These are phyloP conservation scores for Entelexis paramagnoliae DNA, from an alignment of 1,139 yeast species.

Conservation along the genomic window DNA sequence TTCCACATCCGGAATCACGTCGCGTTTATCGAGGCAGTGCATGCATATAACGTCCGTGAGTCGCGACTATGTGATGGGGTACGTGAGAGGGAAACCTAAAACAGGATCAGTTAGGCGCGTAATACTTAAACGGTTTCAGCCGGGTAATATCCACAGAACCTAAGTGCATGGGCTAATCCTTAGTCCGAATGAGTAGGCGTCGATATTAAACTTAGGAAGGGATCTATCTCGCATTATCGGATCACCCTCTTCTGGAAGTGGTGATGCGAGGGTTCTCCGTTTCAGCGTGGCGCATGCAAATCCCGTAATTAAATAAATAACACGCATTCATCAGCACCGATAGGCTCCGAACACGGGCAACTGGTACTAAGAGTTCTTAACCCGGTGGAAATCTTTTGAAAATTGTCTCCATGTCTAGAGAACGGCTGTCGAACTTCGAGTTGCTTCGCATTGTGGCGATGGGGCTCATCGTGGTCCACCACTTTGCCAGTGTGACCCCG, in stretches of 20 bases:
- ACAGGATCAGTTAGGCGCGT: background rate
- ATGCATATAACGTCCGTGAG: background rate
- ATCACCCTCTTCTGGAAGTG: background rate
- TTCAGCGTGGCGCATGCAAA: background rate
- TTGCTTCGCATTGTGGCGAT: slow-evolving; percentile 17
- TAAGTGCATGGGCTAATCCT: no score
- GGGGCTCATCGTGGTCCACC: slow-evolving; percentile 15
- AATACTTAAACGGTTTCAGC: background rate
- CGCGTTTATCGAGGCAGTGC: slow-evolving; percentile 7
- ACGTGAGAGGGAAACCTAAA: background rate
- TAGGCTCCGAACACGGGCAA: background rate
- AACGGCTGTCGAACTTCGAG: slow-evolving; percentile 15
- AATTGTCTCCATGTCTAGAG: background rate
- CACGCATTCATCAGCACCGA: background rate
- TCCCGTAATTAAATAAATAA: background rate
- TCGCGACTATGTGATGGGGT: no score
- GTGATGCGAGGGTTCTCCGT: background rate
- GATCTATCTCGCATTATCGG: background rate
- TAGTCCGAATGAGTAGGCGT: no score
- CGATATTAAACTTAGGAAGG: background rate
- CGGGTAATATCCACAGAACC: background rate
- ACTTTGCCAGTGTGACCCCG: slow-evolving; percentile 6
- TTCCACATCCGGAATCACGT: background rate
- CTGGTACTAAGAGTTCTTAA: background rate
- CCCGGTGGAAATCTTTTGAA: background rate